These are phyloP conservation scores for Russula virescens DNA, from an alignment of 768 basidiomycete species.

Conservation along the genomic window DNA sequence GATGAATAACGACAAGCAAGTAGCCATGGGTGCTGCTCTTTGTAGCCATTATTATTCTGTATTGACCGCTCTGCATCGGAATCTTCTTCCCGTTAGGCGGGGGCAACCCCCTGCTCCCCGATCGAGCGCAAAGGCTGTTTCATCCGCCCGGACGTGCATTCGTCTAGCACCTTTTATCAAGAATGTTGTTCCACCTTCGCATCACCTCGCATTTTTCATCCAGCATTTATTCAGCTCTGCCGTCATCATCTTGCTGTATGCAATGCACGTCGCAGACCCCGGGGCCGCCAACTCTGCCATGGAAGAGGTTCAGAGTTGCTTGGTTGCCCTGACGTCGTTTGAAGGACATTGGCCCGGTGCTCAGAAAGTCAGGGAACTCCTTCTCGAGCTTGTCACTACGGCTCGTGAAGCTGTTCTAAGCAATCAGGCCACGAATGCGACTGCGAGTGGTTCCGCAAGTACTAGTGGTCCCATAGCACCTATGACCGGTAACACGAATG, in stretches of 20 bases:
- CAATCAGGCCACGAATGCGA: constrained; percentile 25
- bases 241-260: constrained; percentile 77
- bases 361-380: constrained; percentile 77
- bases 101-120: constrained; percentile 64
- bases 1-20: constrained; percentile 69
- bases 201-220: constrained; percentile 84
- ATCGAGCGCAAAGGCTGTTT: constrained; percentile 74
- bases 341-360: constrained; percentile 87
- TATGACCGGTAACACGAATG: background rate
- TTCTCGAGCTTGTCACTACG: constrained; percentile 62
- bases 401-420: constrained; percentile 59
- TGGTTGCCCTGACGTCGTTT: constrained; percentile 69
- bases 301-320: constrained; percentile 73
- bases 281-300: constrained; percentile 64
- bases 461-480: constrained; percentile 21
- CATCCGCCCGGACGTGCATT: constrained; percentile 81
- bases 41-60: constrained; percentile 89
- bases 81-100: constrained; percentile 73
- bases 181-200: constrained; percentile 77
- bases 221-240: constrained; percentile 87
- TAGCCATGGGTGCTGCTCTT: constrained; percentile 78
- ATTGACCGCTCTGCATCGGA: constrained; percentile 81
- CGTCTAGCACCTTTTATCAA: constrained; percentile 80
- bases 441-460: constrained; percentile 21
- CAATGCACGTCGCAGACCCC: constrained; percentile 74